These are phyloP conservation scores for Micractinium sp. DNA, from an alignment of 139 green algal genomes.

Conservation along the genomic window DNA sequence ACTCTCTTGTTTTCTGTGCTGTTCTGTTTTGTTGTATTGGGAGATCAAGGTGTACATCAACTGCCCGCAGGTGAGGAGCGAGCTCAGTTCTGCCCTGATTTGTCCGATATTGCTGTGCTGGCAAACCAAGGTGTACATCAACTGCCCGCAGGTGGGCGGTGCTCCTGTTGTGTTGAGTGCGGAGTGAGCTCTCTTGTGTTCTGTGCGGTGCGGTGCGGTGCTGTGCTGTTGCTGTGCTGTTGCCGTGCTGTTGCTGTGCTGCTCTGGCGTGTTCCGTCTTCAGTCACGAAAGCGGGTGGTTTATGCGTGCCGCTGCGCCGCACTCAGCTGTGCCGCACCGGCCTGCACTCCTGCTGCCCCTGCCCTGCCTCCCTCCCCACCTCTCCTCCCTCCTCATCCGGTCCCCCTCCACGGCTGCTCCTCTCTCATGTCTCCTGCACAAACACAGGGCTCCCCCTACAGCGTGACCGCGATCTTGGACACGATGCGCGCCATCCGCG, in stretches of 20 bases:
- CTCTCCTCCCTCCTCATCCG: not conserved
- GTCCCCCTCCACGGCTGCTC: not conserved
- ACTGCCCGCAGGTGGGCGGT: slow-evolving; percentile 64
- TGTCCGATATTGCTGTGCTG: not conserved
- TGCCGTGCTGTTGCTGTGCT: no score
- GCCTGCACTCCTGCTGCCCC: not conserved
- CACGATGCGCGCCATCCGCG: slow-evolving; percentile 81
- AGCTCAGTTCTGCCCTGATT: not conserved
- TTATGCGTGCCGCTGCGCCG: no score
- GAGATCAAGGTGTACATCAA: slow-evolving; percentile 99
- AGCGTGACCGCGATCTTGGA: slow-evolving; percentile 88
- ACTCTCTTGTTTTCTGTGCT: not conserved
- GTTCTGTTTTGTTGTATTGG: not conserved
- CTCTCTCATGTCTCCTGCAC: slow-evolving; percentile 47
- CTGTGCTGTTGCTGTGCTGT: no score
- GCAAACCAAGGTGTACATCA: slow-evolving; percentile 97
- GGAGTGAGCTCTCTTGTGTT: no score
- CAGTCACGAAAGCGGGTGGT: no score
- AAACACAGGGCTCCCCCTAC: slow-evolving; percentile 74
- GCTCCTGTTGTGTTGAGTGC: no score
- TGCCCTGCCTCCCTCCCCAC: not conserved
- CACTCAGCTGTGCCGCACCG: no score
- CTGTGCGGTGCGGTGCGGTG: no score
- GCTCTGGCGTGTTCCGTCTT: no score
- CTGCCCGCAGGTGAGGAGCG: slow-evolving; percentile 46